Conservation (phyloP, 1,284 basidiomycete genomes). For the Cutaneotrichosporon cutaneum region DNA sequence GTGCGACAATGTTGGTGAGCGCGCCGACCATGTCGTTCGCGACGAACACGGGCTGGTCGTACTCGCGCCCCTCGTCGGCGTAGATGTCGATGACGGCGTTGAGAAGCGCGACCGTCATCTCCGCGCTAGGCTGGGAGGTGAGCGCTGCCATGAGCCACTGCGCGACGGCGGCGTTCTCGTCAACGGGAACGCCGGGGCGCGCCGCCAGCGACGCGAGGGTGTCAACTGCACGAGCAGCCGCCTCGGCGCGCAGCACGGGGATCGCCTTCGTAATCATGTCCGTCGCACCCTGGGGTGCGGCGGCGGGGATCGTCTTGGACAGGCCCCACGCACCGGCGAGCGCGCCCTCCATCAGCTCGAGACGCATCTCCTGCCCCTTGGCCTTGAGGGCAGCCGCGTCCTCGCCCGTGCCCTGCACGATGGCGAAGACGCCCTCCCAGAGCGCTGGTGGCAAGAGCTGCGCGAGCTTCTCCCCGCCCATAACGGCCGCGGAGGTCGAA, state of each 20-base stretch:
- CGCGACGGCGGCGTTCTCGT: slow-evolving; percentile 59
- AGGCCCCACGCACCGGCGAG: slow-evolving; percentile 54
- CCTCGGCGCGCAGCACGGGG: slow-evolving; percentile 59
- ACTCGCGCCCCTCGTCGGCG: slow-evolving; percentile 80
- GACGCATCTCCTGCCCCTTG: slow-evolving; percentile 51
- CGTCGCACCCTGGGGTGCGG: slow-evolving; percentile 57
- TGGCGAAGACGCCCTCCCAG: slow-evolving; percentile 76
- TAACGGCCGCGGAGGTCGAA: slow-evolving; percentile 54
- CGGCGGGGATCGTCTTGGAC: slow-evolving; percentile 33
- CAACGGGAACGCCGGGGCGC: slow-evolving; percentile 60
- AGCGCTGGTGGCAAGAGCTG: slow-evolving; percentile 59
- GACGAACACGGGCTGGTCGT: slow-evolving; percentile 76
- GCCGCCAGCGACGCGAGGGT: slow-evolving; percentile 77
- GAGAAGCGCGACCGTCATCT: slow-evolving; percentile 73
- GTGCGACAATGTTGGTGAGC: slow-evolving; percentile 60
- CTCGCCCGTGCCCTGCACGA: slow-evolving; percentile 55
- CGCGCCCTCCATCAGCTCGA: slow-evolving; percentile 50
- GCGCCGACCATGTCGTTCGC: slow-evolving; percentile 59
- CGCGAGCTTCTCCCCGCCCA: slow-evolving; percentile 14
- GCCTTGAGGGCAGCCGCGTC: slow-evolving; percentile 36
- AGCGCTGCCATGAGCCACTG: slow-evolving; percentile 37
- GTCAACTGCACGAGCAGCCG: slow-evolving; percentile 73
- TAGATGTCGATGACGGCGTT: slow-evolving; percentile 93
- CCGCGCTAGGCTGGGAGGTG: slow-evolving; percentile 59
- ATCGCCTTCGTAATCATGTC: slow-evolving; percentile 67